A percentile compares a stretch with the other conserved stretches of the same genome.
phyloP scores from a whole-genome alignment of 2,329 filamentous ascomycete genomes.

The Coleophoma eucalyptorum region DNA sequence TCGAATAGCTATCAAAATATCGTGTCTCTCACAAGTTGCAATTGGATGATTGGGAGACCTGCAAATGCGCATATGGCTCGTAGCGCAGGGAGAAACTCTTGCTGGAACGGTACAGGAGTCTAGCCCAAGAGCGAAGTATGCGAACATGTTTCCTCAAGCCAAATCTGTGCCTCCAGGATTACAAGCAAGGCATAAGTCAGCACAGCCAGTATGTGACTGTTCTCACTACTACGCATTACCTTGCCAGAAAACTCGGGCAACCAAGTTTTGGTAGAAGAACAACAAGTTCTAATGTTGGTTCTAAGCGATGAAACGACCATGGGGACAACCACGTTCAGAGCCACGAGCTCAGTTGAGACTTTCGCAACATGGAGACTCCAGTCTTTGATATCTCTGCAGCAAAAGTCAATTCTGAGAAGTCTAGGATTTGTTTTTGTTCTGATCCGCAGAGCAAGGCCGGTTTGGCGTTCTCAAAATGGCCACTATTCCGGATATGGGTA shows the following conservation, averaged over 20 bases:
- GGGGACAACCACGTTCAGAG: no score
- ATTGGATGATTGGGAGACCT: no score
- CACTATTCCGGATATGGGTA: slow-evolving; percentile 3
- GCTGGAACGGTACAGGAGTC: neutral
- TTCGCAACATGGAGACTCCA: no score
- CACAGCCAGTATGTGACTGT: neutral
- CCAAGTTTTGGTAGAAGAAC: no score
- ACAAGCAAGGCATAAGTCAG: neutral
- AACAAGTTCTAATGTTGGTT: no score
- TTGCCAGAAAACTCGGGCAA: no score
- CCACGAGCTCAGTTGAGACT: no score
- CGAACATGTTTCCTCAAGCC: neutral
- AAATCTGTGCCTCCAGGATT: neutral
- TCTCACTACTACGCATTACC: neutral
- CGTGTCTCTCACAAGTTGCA: no score
- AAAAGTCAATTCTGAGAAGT: neutral
- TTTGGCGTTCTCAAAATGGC: neutral
- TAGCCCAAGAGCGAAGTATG: neutral
- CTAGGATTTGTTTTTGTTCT: neutral
- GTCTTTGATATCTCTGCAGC: no score
- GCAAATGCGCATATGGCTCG: neutral
- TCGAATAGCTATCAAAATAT: no score
- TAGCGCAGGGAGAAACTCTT: neutral
- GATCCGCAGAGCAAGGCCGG: neutral
- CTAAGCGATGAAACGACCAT: no score